A percentile compares a stretch with the other conserved stretches of the same genome.
Conservation (phyloP, 306 rosid species). For the Inga leiocalycina region DNA sequence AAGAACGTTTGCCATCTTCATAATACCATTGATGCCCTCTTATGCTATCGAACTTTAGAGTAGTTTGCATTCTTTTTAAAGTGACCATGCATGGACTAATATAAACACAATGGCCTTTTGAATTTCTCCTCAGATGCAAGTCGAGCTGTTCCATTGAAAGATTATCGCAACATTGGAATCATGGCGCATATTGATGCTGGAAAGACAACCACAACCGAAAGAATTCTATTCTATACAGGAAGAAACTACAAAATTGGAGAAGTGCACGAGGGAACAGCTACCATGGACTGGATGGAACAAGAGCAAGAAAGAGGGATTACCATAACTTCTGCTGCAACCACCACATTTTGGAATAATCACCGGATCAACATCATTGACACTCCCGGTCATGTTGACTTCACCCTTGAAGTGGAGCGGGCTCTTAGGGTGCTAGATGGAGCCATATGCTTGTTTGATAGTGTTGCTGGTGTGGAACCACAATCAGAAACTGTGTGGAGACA, state of each 20-base stretch:
- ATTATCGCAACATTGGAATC: constrained; percentile 93
- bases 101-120: constrained; percentile 14
- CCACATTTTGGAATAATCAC: constrained; percentile 94
- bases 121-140: constrained; percentile 48
- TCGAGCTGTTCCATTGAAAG: constrained; percentile 67
- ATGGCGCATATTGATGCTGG: constrained; percentile 99
- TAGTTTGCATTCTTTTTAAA: constrained; percentile 22
- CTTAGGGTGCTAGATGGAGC: constrained; percentile 98
- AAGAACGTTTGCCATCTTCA: constrained; percentile 8
- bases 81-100: constrained; percentile 12
- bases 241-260: constrained; percentile 96
- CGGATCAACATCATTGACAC: constrained; percentile 95
- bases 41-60: not conserved
- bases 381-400: constrained; percentile 96
- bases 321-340: constrained; percentile 97
- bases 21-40: not conserved
- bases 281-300: constrained; percentile 99
- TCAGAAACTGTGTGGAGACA: constrained; percentile 99
- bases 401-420: constrained; percentile 96
- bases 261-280: constrained; percentile 96
- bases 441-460: constrained; percentile 94
- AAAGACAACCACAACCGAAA: constrained; percentile 91
- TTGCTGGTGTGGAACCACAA: constrained; percentile 98
- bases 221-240: constrained; percentile 88
- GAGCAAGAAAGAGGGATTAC: constrained; percentile 99